Conservation (phyloP, 345 rosid genomes). For the Euclidium syriacum region DNA sequence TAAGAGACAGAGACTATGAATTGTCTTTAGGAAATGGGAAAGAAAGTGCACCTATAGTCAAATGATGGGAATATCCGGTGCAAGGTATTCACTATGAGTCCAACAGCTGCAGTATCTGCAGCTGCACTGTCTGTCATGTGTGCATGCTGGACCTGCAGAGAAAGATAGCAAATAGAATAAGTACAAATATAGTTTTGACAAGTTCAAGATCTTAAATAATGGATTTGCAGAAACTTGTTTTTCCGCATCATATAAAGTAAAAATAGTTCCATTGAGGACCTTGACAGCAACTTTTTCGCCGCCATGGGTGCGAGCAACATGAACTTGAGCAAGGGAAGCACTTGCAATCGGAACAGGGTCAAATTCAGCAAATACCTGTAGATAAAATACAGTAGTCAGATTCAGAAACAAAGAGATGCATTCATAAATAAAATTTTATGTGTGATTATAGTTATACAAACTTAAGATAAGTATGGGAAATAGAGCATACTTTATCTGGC, state of each 20-base stretch:
- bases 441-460: background rate
- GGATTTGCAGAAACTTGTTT: conserved; percentile 4
- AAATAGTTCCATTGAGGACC: conserved; percentile 40
- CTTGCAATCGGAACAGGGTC: conserved; percentile 93
- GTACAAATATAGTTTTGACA: background rate
- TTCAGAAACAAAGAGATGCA: background rate
- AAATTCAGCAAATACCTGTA: conserved; percentile 70
- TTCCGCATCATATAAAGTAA: conserved; percentile 1
- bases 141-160: conserved; percentile 83
- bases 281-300: conserved; percentile 90
- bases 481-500: conserved; percentile 62
- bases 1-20: background rate
- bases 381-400: background rate
- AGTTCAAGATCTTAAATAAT: background rate
- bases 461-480: background rate
- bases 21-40: background rate
- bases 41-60: conserved; percentile 67
- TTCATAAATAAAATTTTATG: background rate
- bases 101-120: conserved; percentile 86
- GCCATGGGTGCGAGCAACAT: conserved; percentile 68
- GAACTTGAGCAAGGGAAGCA: conserved; percentile 99
- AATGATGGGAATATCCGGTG: conserved; percentile 84
- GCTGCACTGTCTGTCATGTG: conserved; percentile 91
- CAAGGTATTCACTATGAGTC: conserved; percentile 66
- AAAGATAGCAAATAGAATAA: conserved; percentile 1